Evolutionary conservation across 176 grass and related monocot species (phyloP), one percentile per base, ranked within the genome.

Genomic region (Pharus latifolius): DNA sequence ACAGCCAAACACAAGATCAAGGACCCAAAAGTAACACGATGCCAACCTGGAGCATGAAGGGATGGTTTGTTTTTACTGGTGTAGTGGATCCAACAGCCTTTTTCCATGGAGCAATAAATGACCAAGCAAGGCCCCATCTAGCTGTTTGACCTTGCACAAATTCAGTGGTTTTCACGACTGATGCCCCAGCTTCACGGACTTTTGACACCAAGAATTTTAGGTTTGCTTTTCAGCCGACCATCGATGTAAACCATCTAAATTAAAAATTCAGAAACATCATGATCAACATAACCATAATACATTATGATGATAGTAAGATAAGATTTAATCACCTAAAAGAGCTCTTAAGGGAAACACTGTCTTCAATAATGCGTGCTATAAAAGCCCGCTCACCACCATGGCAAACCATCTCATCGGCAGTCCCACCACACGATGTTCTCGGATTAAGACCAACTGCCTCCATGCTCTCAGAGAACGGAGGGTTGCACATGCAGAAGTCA

Each of bases 401-500:
- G 34, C 70, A 85, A 26, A 86, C 83, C 83, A 86, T 81, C 48
- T 86, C 83, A 26, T 63, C 56, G 0, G 13, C 4, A 11, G 83
- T 86, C 16, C 83, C 83, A 23, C 83, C 83, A 49, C 83, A 86
- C n/a, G n/a, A n/a, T n/a, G n/a, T n/a, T n/a, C n/a, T n/a, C n/a
- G n/a, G n/a, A n/a, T n/a, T n/a, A n/a, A 40, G 63, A 65, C 77
- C 64, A 12, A 77, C 77, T 70, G 64, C 83, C 16, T 75, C 56
- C 38, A 81, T 63, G 77, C 26, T 76, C 28, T 86, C 83, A 70
- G 81, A 86, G 76, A 86, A 86, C 46, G 83, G 83, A 47, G 83
- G 83, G 48, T 86, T 86, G 54, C 83, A 86, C 83, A 86, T 86
- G 70, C 83, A 86, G 18, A n/a, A n/a, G n/a, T n/a, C n/a, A n/a